Evolutionary conservation across 2,329 filamentous ascomycete genomes (phyloP).

Genomic region (Penicillium sp.): DNA sequence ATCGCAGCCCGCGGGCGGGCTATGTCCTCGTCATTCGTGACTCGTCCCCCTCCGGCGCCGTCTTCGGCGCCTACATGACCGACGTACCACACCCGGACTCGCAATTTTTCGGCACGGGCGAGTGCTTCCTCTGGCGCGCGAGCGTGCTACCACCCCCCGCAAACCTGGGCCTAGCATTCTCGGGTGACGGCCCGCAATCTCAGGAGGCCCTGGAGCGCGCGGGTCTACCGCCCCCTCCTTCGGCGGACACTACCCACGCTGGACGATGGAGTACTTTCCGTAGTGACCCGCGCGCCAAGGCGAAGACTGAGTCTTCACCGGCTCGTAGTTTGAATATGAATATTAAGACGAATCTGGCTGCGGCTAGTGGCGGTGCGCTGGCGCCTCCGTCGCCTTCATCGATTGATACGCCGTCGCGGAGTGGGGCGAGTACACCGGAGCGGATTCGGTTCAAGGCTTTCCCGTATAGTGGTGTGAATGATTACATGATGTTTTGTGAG

Average conservation of each 20-base stretch:
- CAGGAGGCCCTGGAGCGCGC: conserved; percentile 53
- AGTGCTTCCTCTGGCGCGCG: conserved; percentile 90
- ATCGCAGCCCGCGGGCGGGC: conserved; percentile 70
- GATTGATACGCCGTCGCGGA: conserved; percentile 35
- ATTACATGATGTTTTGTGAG: conserved; percentile 96
- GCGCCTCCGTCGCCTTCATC: conserved; percentile 32
- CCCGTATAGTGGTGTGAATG: conserved; percentile 92
- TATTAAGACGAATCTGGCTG: conserved; percentile 31
- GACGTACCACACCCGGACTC: conserved; percentile 79
- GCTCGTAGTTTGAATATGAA: conserved; percentile 30
- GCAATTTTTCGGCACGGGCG: conserved; percentile 93
- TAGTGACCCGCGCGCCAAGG: conserved; percentile 38
- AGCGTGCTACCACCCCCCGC: conserved; percentile 59
- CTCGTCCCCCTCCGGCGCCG: conserved; percentile 51
- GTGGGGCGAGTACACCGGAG: conserved; percentile 64
- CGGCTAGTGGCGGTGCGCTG: conserved; percentile 30
- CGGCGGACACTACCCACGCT: conserved; percentile 65
- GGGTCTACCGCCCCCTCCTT: conserved; percentile 70
- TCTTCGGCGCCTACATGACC: conserved; percentile 93
- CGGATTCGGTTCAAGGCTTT: conserved; percentile 95
- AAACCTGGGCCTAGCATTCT: conserved; percentile 17
- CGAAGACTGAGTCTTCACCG: conserved; percentile 22
- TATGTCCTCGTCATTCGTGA: conserved; percentile 90
- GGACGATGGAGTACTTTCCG: conserved; percentile 62
- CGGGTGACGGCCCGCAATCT: conserved; percentile 27